Evolutionary conservation across 176 grass and related monocot species (phyloP).

Genomic region (Puccinellia tenuiflora): DNA sequence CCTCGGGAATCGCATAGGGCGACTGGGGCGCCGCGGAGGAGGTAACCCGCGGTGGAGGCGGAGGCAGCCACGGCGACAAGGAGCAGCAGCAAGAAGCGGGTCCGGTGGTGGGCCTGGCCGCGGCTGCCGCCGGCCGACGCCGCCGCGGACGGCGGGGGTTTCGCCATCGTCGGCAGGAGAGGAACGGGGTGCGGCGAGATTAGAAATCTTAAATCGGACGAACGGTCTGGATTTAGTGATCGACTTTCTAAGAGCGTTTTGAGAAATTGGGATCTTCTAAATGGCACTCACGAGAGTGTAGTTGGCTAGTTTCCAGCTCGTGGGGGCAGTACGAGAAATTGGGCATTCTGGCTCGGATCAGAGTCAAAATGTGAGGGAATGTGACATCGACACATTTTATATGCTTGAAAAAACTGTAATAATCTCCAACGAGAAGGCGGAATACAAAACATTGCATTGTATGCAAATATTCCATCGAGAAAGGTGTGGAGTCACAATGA

Average conservation of each 20-base stretch:
- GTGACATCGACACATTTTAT: no score
- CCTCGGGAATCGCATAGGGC: conserved; percentile 28
- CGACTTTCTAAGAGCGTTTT: background rate
- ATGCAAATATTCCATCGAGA: no score
- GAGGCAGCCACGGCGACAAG: conserved; percentile 36
- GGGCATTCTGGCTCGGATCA: no score
- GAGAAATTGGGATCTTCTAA: background rate
- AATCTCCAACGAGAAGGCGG: no score
- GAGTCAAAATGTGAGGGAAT: no score
- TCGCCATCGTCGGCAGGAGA: conserved; percentile 28
- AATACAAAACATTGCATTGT: no score
- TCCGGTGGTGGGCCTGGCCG: conserved; percentile 32
- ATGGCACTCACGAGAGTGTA: no score
- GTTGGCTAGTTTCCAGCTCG: no score
- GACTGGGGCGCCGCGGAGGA: conserved; percentile 45
- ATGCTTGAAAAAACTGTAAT: no score
- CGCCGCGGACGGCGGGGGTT: conserved; percentile 22
- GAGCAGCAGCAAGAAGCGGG: conserved; percentile 43
- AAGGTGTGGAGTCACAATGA: no score
- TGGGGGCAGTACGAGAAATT: no score
- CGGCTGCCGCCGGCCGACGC: conserved; percentile 18
- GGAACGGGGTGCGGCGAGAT: background rate
- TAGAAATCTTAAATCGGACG: background rate
- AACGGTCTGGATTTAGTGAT: conserved; percentile 20
- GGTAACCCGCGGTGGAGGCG: conserved; percentile 42